Percentiles rank a stretch among this genome's conserved stretches.
phyloP scores from a whole-genome alignment of 2,329 filamentous ascomycete genomes.

The Alternaria ventricosa region DNA sequence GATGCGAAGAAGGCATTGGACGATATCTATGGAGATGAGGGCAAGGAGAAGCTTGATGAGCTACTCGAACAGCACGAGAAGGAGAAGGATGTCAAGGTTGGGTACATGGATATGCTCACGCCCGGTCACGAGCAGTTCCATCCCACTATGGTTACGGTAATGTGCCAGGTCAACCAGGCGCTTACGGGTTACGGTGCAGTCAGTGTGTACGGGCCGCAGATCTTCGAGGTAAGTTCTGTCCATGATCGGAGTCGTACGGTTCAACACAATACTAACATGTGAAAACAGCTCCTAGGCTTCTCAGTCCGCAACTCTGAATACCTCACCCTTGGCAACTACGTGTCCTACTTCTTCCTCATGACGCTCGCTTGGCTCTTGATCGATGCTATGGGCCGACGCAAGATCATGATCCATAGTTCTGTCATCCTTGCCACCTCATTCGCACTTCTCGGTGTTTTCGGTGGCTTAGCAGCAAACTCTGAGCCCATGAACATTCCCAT shows the following conservation, averaged over 20 bases:
- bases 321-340: constrained; percentile 66
- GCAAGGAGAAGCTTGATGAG: constrained; percentile 58
- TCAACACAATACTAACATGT: constrained; percentile 56
- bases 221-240: constrained; percentile 56
- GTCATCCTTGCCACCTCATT: constrained; percentile 58
- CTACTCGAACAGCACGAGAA: constrained; percentile 59
- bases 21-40: constrained; percentile 59
- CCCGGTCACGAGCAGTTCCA: constrained; percentile 64
- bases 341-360: constrained; percentile 67
- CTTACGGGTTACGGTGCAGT: constrained; percentile 66
- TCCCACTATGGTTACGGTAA: constrained; percentile 65
- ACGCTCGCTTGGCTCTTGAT: constrained; percentile 67
- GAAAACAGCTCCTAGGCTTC: constrained; percentile 64
- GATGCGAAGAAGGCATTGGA: constrained; percentile 59
- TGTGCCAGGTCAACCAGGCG: constrained; percentile 69
- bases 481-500: constrained; percentile 46
- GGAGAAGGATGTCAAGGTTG: constrained; percentile 56
- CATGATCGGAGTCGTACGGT: background rate
- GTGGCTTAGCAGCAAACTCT: constrained; percentile 55
- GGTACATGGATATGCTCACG: constrained; percentile 65
- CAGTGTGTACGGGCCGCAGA: constrained; percentile 68
- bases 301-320: constrained; percentile 59
- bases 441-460: constrained; percentile 59
- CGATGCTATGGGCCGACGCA: constrained; percentile 61
- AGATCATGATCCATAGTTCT: constrained; percentile 62